These are phyloP conservation scores for Microbotryum silenes-acaulis DNA, from an alignment of 1,284 basidiomycete genomes.

Conservation along the genomic window DNA sequence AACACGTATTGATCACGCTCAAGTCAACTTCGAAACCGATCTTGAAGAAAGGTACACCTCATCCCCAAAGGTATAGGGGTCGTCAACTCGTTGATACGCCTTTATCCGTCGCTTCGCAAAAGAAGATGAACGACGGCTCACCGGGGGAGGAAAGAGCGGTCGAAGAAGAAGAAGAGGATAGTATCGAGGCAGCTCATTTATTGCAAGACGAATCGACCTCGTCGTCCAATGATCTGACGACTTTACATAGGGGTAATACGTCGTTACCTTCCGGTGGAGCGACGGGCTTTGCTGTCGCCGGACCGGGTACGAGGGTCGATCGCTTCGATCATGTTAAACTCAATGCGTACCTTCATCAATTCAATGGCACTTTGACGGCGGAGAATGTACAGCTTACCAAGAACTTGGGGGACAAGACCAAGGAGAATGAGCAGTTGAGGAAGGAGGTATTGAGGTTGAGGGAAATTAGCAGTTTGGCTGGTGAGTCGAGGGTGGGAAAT, in stretches of 20 bases:
- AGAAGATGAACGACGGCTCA: not conserved
- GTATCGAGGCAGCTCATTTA: conserved; percentile 11
- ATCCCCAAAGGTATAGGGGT: conserved; percentile 9
- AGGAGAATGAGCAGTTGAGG: conserved; percentile 38
- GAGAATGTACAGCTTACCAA: conserved; percentile 65
- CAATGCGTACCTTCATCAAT: conserved; percentile 68
- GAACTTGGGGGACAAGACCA: conserved; percentile 51
- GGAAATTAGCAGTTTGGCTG: conserved; percentile 22
- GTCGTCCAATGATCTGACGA: conserved; percentile 73
- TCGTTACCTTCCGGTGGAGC: conserved; percentile 49
- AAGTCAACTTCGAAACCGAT: conserved; percentile 31
- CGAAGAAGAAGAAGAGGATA: conserved; percentile 1
- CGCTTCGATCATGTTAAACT: conserved; percentile 72
- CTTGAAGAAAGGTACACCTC: conserved; percentile 18
- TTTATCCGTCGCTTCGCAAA: not conserved
- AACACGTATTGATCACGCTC: conserved; percentile 32
- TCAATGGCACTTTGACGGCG: conserved; percentile 68
- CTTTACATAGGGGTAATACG: conserved; percentile 61
- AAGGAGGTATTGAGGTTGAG: conserved; percentile 8
- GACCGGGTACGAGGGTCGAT: conserved; percentile 55
- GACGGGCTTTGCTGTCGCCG: conserved; percentile 36
- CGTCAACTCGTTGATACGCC: conserved; percentile 4
- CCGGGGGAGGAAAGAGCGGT: not conserved
- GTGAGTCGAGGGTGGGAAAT: conserved; percentile 1
- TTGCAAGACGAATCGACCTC: conserved; percentile 63